Conservation (phyloP, 169 alveolate species). For the Plasmodium billcollinsi region DNA sequence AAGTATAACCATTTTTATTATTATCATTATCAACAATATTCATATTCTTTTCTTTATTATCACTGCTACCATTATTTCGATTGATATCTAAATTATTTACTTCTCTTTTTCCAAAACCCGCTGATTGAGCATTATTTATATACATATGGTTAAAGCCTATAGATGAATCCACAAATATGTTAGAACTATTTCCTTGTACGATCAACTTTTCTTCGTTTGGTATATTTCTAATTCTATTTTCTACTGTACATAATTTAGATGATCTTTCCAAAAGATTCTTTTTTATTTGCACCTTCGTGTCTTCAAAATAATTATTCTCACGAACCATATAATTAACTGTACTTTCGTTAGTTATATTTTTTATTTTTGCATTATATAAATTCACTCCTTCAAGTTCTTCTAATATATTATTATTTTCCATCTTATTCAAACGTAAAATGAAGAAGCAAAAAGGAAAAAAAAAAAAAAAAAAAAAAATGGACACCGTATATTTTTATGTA, state of each 20-base stretch:
- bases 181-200: neutral
- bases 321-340: neutral
- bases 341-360: neutral
- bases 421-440: neutral
- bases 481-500: neutral
- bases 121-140: neutral
- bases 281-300: neutral
- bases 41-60: neutral
- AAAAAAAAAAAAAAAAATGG: neutral
- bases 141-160: neutral
- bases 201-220: neutral
- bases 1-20: neutral
- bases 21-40: neutral
- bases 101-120: neutral
- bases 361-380: constrained; percentile 15
- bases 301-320: neutral
- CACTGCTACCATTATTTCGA: neutral
- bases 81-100: neutral
- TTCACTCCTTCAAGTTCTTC: constrained; percentile 13
- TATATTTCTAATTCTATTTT: neutral
- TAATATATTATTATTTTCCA: constrained; percentile 39
- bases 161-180: neutral
- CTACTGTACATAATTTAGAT: constrained; percentile 1
- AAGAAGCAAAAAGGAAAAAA: constrained; percentile 2
- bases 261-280: constrained; percentile 5